Evolutionary conservation across 2,329 filamentous ascomycete genomes (phyloP).

Genomic region (Colletotrichum siamense): DNA sequence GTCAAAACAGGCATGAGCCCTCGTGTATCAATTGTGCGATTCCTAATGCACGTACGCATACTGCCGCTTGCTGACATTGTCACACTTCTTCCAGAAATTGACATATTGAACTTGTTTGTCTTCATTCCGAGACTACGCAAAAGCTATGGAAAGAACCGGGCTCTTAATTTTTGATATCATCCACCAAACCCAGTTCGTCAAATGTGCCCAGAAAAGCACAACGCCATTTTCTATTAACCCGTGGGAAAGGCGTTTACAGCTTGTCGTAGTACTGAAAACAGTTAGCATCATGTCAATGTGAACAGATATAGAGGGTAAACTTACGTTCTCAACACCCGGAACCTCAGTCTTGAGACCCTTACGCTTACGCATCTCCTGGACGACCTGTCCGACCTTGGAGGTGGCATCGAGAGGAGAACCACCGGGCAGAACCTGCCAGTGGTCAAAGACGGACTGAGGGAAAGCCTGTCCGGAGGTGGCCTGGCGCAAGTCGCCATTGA

Average conservation of each 20-base stretch:
- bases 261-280: constrained; percentile 90
- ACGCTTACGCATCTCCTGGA: constrained; percentile 93
- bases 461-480: constrained; percentile 97
- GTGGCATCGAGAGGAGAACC: constrained; percentile 86
- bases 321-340: constrained; percentile 93
- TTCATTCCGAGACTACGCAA: constrained; percentile 22
- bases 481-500: constrained; percentile 95
- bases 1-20: background rate
- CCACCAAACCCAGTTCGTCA: constrained; percentile 44
- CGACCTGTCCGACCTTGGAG: constrained; percentile 82
- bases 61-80: background rate
- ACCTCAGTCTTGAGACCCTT: constrained; percentile 99
- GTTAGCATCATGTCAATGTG: constrained; percentile 29
- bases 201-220: constrained; percentile 46
- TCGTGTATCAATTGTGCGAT: background rate
- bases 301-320: constrained; percentile 42
- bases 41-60: background rate
- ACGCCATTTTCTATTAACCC: constrained; percentile 51
- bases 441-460: constrained; percentile 98
- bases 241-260: constrained; percentile 72
- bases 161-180: constrained; percentile 33
- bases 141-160: constrained; percentile 24
- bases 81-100: background rate
- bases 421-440: constrained; percentile 96
- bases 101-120: constrained; percentile 20